phyloP scores from a whole-genome alignment of 1,139 yeast species.

The Protomyces inouyei region DNA sequence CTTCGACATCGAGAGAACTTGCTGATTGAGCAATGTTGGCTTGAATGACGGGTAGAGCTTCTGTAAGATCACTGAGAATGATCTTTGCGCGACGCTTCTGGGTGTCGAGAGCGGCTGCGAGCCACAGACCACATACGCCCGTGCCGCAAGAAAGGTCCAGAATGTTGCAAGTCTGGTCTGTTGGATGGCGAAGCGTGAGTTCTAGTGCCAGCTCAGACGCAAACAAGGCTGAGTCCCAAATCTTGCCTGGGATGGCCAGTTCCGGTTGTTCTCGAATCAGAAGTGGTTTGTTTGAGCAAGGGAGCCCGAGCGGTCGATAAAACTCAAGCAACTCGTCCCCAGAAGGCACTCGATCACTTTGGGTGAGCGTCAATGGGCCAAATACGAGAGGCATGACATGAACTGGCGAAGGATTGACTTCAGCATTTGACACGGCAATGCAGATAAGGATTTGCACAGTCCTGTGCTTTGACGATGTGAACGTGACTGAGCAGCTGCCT shows the following conservation, averaged over 20 bases:
- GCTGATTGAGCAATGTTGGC: conserved; percentile 8
- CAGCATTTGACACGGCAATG: background rate
- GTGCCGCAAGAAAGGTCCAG: conserved; percentile 32
- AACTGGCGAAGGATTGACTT: background rate
- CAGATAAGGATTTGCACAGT: background rate
- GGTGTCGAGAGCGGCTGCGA: conserved; percentile 5
- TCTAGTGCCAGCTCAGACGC: conserved; percentile 19
- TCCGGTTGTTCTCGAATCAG: conserved; percentile 23
- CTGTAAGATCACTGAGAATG: conserved; percentile 29
- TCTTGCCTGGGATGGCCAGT: conserved; percentile 32
- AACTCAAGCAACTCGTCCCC: conserved; percentile 19
- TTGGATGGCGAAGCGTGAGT: background rate
- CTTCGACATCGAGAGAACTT: background rate
- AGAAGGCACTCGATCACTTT: background rate
- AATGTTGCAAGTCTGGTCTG: background rate
- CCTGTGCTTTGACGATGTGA: background rate
- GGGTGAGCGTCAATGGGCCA: conserved; percentile 28
- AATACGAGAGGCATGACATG: conserved; percentile 17
- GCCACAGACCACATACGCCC: conserved; percentile 31
- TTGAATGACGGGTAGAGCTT: conserved; percentile 29
- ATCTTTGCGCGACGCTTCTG: background rate
- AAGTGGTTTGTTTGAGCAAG: background rate
- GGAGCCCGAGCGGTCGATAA: conserved; percentile 1
- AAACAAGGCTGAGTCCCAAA: conserved; percentile 33
- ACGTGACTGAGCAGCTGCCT: background rate